These are phyloP conservation scores for Colletotrichum viniferum DNA, from an alignment of 2,329 filamentous ascomycete species.

Conservation along the genomic window DNA sequence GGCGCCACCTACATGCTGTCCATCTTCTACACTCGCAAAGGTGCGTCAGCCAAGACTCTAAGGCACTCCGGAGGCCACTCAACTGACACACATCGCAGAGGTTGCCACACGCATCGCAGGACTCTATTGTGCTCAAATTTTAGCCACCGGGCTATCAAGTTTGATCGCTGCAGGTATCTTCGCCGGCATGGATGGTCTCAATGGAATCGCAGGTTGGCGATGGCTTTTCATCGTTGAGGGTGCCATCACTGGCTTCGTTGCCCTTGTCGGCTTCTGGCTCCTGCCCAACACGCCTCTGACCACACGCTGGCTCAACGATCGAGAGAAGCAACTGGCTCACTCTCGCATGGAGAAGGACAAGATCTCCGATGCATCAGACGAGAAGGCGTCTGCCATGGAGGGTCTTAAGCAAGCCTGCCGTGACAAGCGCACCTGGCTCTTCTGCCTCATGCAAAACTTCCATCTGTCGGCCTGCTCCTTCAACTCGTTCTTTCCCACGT, in stretches of 20 bases:
- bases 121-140: conserved; percentile 62
- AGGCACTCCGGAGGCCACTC: fast-evolving
- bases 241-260: conserved; percentile 64
- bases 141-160: conserved; percentile 72
- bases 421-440: conserved; percentile 57
- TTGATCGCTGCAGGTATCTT: conserved; percentile 69
- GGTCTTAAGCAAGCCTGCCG: conserved; percentile 53
- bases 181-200: conserved; percentile 57
- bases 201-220: conserved; percentile 66
- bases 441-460: conserved; percentile 60
- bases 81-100: conserved; percentile 41
- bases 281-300: conserved; percentile 44
- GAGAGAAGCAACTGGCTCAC: conserved; percentile 53
- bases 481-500: conserved; percentile 51
- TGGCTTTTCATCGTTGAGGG: conserved; percentile 66
- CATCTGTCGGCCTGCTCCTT: conserved; percentile 53
- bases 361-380: conserved; percentile 45
- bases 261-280: conserved; percentile 63
- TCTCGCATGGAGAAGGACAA: conserved; percentile 55
- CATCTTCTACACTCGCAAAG: conserved; percentile 37
- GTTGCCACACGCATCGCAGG: conserved; percentile 65
- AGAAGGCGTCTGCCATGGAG: conserved; percentile 43
- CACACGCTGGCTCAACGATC: conserved; percentile 47
- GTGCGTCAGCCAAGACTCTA: conserved; percentile 5
- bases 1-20: conserved; percentile 40